A percentile compares a stretch with the other conserved stretches of the same genome.
Conservation (phyloP, 495 filamentous ascomycete genomes). For the Penicillium samsonianum region DNA sequence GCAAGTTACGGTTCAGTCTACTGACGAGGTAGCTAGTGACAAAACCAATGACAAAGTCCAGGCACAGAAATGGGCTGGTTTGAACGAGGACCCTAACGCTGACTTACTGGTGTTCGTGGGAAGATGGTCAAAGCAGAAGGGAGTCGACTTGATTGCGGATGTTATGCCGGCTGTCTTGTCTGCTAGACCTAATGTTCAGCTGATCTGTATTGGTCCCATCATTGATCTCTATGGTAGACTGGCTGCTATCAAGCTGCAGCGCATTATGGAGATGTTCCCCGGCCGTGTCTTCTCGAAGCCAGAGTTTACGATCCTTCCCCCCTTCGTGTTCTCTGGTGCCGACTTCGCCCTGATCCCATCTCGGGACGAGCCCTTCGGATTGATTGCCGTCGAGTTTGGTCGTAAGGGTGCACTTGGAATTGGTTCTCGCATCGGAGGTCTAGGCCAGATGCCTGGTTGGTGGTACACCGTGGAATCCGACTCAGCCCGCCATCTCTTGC, state of each 20-base stretch:
- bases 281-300: slow-evolving; percentile 68
- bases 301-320: slow-evolving; percentile 67
- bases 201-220: slow-evolving; percentile 65
- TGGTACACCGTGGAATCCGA: slow-evolving; percentile 59
- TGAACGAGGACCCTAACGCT: slow-evolving; percentile 58
- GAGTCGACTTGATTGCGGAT: slow-evolving; percentile 70
- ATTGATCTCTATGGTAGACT: slow-evolving; percentile 72
- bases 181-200: slow-evolving; percentile 59
- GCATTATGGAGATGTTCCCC: slow-evolving; percentile 64
- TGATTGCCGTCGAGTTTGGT: slow-evolving; percentile 74
- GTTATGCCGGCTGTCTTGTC: slow-evolving; percentile 65
- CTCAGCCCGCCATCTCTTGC: slow-evolving; percentile 52
- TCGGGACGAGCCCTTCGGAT: slow-evolving; percentile 69
- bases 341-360: slow-evolving; percentile 73
- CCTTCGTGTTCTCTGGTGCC: slow-evolving; percentile 70
- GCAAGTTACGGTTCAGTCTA: slow-evolving; percentile 48
- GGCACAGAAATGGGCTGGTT: slow-evolving; percentile 67
- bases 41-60: slow-evolving; percentile 48
- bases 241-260: slow-evolving; percentile 65
- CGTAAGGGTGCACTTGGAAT: slow-evolving; percentile 71
- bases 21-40: no score
- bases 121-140: slow-evolving; percentile 71
- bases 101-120: slow-evolving; percentile 73
- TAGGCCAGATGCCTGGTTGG: slow-evolving; percentile 72
- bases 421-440: slow-evolving; percentile 57